Evolutionary conservation across 768 basidiomycete species (phyloP).

Genomic region (Hortiboletus flavorubellus): DNA sequence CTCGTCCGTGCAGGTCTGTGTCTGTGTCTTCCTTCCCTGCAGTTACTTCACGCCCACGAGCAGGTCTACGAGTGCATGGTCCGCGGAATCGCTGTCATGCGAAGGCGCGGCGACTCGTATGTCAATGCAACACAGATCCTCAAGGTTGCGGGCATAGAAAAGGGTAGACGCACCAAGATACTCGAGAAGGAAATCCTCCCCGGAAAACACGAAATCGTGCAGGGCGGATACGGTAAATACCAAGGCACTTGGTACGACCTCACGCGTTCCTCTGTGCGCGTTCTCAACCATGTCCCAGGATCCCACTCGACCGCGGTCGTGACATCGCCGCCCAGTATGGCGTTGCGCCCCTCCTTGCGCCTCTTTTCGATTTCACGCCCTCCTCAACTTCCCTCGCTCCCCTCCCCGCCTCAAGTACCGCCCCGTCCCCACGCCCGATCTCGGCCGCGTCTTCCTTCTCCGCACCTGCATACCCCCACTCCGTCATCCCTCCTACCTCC

Average conservation of each 20-base stretch:
- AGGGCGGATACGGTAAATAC: conserved; percentile 98
- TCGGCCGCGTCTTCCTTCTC: conserved; percentile 70
- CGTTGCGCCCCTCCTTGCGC: conserved; percentile 81
- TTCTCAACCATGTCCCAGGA: conserved; percentile 51
- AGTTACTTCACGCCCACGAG: background rate
- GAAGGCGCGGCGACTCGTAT: conserved; percentile 88
- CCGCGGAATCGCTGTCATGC: conserved; percentile 97
- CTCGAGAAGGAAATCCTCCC: conserved; percentile 95
- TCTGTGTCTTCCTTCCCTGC: background rate
- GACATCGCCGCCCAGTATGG: conserved; percentile 92
- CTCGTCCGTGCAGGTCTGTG: conserved; percentile 75
- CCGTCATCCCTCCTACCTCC: conserved; percentile 69
- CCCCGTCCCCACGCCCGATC: conserved; percentile 57
- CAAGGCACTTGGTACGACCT: conserved; percentile 91
- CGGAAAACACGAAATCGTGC: conserved; percentile 96
- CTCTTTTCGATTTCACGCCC: conserved; percentile 92
- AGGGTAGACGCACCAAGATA: conserved; percentile 94
- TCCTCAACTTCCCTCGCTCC: conserved; percentile 66
- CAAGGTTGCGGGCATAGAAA: conserved; percentile 98
- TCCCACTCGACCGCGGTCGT: conserved; percentile 90
- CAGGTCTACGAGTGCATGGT: conserved; percentile 99
- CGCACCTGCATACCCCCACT: conserved; percentile 49
- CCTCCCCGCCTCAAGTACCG: conserved; percentile 50
- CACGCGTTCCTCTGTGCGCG: background rate
- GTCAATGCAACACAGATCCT: conserved; percentile 99